Percentiles rank a stretch among this genome's conserved stretches.
These are phyloP conservation scores for Maudiozyma pseudohumilis DNA, from an alignment of 805 yeast species.

Conservation along the genomic window DNA sequence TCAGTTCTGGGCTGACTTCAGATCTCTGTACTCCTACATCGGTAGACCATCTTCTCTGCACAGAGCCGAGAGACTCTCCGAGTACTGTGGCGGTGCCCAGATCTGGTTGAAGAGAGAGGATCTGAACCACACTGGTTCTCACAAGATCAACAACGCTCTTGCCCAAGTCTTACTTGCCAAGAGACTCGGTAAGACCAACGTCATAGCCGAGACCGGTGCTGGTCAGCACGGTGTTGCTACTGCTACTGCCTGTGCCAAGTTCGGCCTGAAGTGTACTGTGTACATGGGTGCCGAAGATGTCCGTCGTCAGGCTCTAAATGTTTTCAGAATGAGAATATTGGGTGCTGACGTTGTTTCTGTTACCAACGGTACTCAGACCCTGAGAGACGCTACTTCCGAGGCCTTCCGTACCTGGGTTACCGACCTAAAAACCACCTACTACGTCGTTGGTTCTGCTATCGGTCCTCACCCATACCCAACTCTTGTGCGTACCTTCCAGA, in stretches of 20 bases:
- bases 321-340: constrained; percentile 89
- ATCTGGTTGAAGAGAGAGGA: constrained; percentile 99
- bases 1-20: constrained; percentile 86
- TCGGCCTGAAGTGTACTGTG: constrained; percentile 88
- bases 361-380: constrained; percentile 86
- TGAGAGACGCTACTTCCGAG: constrained; percentile 96
- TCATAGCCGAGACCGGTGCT: constrained; percentile 88
- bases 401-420: constrained; percentile 96
- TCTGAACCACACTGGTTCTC: constrained; percentile 81
- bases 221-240: constrained; percentile 93
- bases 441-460: constrained; percentile 94
- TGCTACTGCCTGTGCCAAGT: constrained; percentile 85
- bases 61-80: constrained; percentile 80
- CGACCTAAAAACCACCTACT: constrained; percentile 75
- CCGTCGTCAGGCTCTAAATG: constrained; percentile 95
- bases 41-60: constrained; percentile 95
- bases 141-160: constrained; percentile 74
- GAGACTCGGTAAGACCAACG: constrained; percentile 64
- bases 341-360: constrained; percentile 96
- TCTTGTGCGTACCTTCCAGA: constrained; percentile 94
- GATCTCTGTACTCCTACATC: constrained; percentile 75
- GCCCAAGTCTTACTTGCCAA: constrained; percentile 75
- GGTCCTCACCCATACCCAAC: constrained; percentile 99
- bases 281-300: constrained; percentile 99
- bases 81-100: constrained; percentile 86